These are phyloP conservation scores for Penicillium chermesinum DNA, from an alignment of 495 filamentous ascomycete genomes.

Conservation along the genomic window DNA sequence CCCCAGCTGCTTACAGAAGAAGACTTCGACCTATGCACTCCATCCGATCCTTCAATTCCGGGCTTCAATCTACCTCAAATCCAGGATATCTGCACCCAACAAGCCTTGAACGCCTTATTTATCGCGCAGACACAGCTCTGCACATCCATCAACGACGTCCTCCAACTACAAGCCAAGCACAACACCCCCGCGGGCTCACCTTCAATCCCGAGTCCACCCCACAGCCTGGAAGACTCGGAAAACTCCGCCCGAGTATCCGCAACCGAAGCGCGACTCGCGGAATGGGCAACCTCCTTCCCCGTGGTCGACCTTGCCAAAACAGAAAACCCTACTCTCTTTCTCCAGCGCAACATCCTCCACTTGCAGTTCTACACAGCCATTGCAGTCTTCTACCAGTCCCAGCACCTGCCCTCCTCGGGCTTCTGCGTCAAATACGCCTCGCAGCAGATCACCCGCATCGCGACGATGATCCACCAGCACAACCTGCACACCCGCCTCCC, in stretches of 20 bases:
- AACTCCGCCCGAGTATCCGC: conserved; percentile 1
- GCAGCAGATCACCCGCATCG: conserved; percentile 14
- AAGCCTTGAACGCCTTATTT: conserved; percentile 7
- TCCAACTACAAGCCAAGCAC: conserved; percentile 13
- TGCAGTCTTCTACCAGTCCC: conserved; percentile 18
- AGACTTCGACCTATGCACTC: conserved; percentile 9
- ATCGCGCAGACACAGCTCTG: conserved; percentile 14
- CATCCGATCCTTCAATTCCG: not conserved
- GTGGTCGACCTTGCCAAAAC: not conserved
- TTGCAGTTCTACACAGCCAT: conserved; percentile 18
- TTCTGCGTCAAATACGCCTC: conserved; percentile 15
- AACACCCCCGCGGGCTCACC: not conserved
- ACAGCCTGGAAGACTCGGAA: not conserved
- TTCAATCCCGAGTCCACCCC: not conserved
- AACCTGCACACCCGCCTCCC: conserved; percentile 8
- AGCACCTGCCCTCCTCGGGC: conserved; percentile 13
- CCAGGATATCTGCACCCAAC: conserved; percentile 5
- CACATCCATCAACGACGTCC: conserved; percentile 12
- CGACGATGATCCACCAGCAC: conserved; percentile 9
- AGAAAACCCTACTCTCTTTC: conserved; percentile 5
- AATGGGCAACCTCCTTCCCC: conserved; percentile 15
- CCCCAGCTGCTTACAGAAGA: conserved; percentile 9
- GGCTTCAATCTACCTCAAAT: not conserved
- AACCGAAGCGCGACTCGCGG: conserved; percentile 9
- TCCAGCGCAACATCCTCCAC: conserved; percentile 17